Evolutionary conservation across 768 basidiomycete species (phyloP).

Genomic region (Cyclocybe aegerita): DNA sequence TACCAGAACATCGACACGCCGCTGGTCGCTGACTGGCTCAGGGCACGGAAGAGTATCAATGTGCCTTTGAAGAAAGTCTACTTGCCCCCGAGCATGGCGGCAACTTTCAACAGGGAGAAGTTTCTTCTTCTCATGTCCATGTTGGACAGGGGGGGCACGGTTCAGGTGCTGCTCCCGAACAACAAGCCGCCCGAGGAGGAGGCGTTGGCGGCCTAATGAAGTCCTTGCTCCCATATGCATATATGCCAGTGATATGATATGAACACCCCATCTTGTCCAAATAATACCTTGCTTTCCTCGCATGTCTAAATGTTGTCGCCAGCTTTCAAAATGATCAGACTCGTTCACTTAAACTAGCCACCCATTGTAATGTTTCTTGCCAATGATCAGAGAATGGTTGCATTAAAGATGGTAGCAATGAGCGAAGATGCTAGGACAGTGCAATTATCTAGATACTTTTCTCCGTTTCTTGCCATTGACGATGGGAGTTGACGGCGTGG

Average conservation of each 20-base stretch:
- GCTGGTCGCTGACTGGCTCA: constrained; percentile 34
- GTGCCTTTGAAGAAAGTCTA: constrained; percentile 53
- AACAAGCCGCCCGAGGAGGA: constrained; percentile 48
- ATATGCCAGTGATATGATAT: not conserved
- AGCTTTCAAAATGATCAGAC: too few relatives aligned
- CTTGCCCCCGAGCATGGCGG: constrained; percentile 28
- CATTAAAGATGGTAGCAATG: not conserved
- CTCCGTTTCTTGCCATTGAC: constrained; percentile 56
- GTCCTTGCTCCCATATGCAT: not conserved
- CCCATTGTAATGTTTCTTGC: too few relatives aligned
- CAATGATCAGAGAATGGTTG: not conserved
- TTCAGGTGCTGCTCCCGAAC: constrained; percentile 30
- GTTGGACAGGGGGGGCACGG: not conserved
- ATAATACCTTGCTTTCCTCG: too few relatives aligned
- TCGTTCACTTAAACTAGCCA: too few relatives aligned
- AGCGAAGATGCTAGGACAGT: not conserved
- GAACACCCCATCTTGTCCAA: not conserved
- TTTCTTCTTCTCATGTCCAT: not conserved
- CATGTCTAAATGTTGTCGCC: too few relatives aligned
- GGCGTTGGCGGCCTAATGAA: constrained; percentile 19
- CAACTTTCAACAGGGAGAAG: constrained; percentile 20
- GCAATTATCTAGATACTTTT: constrained; percentile 30
- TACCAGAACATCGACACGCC: constrained; percentile 34
- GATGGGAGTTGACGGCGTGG: constrained; percentile 19
- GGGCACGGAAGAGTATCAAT: constrained; percentile 34